Evolutionary conservation across 1,284 basidiomycete species (phyloP), one percentile per base, ranked within the genome.

Genomic region (Rugosomyces carneus): DNA sequence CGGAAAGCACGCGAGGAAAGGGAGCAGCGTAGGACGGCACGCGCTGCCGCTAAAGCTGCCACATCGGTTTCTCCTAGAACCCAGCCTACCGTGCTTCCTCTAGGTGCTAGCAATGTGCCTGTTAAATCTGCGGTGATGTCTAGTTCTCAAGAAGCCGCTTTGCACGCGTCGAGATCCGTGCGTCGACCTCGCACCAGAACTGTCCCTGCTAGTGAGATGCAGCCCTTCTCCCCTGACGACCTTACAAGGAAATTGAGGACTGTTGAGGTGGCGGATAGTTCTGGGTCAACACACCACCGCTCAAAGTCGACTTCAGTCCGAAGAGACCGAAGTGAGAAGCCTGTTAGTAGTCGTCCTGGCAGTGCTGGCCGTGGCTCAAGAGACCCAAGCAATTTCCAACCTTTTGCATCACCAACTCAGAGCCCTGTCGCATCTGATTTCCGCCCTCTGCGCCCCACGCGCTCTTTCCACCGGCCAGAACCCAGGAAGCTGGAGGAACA

Each of bases 1-100:
- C 69, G 71, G 39, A 76, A 88, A 59, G 78, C 86, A 19, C 72
- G 73, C 40, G 78, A 83, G 51, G 84, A 89, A 65, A 70, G 80
- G 40, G 76, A 81, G 27, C 70, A 75, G 53, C 69, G 78, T 39
- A 69, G 72, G 52, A 62, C 70, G 23, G 78, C 81, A 44, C 71
- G 75, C n/a, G n/a, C n/a, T 10, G 71, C 66, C 37, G 39, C 58
- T 44, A 53, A 54, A 45, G 58, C 56, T 37, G 53, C 37, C 34
- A 44, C 44, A 45, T 42, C 53, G 18, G 27, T 29, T 9, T 40
- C 55, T 26, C 57, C 67, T 41, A 59, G 57, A 41, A 53, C 63
- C 39, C 67, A 66, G 45, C 47, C 55, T 13, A 63, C 66, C 1
- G 51, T 66, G 15, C 63, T 65, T 32, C 68, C 69, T 48, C 59